phyloP scores from a whole-genome alignment of 73 alveolate genomes.

The Tetrahymena elliotti region DNA sequence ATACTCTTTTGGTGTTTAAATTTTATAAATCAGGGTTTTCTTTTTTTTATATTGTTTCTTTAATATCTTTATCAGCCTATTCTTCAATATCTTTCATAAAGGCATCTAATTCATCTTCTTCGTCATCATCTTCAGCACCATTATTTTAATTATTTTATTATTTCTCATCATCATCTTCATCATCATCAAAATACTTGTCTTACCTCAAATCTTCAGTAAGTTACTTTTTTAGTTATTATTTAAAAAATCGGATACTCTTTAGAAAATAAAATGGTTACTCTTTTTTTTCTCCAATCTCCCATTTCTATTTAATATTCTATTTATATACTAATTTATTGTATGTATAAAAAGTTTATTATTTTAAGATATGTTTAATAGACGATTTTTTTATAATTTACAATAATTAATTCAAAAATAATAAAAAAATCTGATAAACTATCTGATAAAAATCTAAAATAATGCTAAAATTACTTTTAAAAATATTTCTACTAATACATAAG shows the following conservation, averaged over 20 bases:
- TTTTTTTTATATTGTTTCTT: not conserved
- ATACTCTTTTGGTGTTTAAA: not conserved
- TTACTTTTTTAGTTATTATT: not conserved
- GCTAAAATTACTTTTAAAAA: too few relatives aligned
- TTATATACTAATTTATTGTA: not conserved
- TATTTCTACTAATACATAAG: too few relatives aligned
- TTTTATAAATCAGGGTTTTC: not conserved
- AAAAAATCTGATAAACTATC: not conserved
- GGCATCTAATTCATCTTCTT: conserved; percentile 17
- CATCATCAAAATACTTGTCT: conserved; percentile 31
- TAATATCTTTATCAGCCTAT: conserved; percentile 13
- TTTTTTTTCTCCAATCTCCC: not conserved
- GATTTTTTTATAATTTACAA: not conserved
- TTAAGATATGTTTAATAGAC: not conserved
- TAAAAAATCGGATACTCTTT: not conserved
- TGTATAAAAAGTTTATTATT: not conserved
- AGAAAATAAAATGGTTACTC: not conserved
- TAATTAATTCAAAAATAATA: too few relatives aligned
- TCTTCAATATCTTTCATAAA: conserved; percentile 24
- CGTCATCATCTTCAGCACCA: conserved; percentile 12
- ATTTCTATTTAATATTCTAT: not conserved
- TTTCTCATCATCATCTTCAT: conserved; percentile 15
- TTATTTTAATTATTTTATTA: not conserved
- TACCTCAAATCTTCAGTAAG: conserved; percentile 22
- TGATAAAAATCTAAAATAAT: not conserved